Conservation (phyloP, 768 basidiomycete species). For the Boletus reticulatus region DNA sequence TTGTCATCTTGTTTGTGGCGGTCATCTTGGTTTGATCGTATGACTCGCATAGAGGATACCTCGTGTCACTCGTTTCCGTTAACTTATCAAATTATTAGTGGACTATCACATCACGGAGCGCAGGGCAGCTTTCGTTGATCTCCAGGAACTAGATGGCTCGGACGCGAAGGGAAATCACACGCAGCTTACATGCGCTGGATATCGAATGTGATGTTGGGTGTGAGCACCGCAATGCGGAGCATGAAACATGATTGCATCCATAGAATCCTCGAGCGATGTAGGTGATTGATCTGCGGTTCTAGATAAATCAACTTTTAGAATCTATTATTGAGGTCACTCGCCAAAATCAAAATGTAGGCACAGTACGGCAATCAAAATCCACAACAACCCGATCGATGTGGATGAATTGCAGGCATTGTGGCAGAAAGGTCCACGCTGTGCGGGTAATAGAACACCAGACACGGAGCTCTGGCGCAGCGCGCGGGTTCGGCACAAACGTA, state of each 20-base stretch:
- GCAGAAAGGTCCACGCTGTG: not conserved
- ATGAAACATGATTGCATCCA: not conserved
- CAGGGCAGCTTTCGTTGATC: not conserved
- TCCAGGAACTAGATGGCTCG: not conserved
- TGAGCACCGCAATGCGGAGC: too few species aligned
- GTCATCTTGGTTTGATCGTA: constrained; percentile 66
- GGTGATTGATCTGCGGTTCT: not conserved
- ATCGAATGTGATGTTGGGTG: too few species aligned
- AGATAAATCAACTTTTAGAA: not conserved
- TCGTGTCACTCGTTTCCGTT: constrained; percentile 2
- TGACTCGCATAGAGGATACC: constrained; percentile 7
- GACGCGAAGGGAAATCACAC: not conserved
- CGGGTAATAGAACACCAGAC: not conserved
- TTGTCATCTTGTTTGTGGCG: constrained; percentile 71
- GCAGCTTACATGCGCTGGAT: not conserved
- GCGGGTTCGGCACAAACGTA: not conserved
- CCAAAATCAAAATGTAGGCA: too few species aligned
- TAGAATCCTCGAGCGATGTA: not conserved
- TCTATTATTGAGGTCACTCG: too few species aligned
- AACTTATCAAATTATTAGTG: constrained; percentile 16
- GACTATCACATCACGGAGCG: not conserved
- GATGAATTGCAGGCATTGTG: not conserved
- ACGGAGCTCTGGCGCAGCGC: not conserved
- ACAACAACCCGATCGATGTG: not conserved
- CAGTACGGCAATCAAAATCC: too few species aligned